These are phyloP conservation scores for Globisporangium nagaii DNA, from an alignment of 352 stramenopile genomes.

Conservation along the genomic window DNA sequence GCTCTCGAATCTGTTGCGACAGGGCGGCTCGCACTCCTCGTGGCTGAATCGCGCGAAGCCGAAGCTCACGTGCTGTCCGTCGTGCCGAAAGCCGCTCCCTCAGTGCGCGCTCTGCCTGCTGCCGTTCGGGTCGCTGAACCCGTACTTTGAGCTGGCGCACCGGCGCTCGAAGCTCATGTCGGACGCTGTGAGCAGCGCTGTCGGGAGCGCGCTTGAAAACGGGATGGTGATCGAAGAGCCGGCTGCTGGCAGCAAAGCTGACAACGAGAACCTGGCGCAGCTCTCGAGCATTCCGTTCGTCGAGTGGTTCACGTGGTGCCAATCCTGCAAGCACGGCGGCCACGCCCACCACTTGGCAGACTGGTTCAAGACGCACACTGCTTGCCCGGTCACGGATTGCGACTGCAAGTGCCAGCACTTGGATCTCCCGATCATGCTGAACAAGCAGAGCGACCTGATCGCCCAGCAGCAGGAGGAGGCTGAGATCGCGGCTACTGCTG, in stretches of 20 bases:
- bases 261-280: constrained; percentile 84
- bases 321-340: constrained; percentile 86
- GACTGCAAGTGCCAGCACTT: constrained; percentile 87
- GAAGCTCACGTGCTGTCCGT: constrained; percentile 88
- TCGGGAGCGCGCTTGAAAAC: constrained; percentile 23
- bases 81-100: constrained; percentile 91
- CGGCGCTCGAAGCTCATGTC: constrained; percentile 60
- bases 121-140: constrained; percentile 91
- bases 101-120: constrained; percentile 92
- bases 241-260: constrained; percentile 28
- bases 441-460: constrained; percentile 40
- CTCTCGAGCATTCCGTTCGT: constrained; percentile 92
- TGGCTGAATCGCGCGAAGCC: constrained; percentile 86
- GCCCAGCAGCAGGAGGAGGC: constrained; percentile 23
- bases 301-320: constrained; percentile 95
- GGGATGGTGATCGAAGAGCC: constrained; percentile 49
- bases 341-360: constrained; percentile 92
- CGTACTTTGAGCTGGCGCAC: constrained; percentile 92
- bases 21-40: constrained; percentile 88
- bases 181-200: constrained; percentile 37
- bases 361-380: constrained; percentile 89
- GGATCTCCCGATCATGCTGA: constrained; percentile 55
- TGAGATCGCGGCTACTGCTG: constrained; percentile 15
- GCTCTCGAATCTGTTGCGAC: constrained; percentile 80
- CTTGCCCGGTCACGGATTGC: constrained; percentile 92